A percentile compares a stretch with the other conserved stretches of the same genome.
Conservation (phyloP, 148 eudicot genomes). For the Nepenthes mirabilis region DNA sequence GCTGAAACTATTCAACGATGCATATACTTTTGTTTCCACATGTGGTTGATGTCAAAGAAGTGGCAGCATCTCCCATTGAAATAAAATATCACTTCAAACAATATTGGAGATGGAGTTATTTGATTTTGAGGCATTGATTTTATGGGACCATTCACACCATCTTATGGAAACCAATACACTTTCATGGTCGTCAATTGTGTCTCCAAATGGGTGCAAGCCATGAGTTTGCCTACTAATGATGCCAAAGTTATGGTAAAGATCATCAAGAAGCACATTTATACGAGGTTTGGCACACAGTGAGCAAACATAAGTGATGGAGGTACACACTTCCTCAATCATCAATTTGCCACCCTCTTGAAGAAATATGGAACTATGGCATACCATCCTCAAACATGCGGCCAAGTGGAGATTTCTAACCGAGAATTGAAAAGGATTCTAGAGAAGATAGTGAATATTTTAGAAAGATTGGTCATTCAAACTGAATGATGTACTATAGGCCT, state of each 20-base stretch:
- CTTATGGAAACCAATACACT: neutral
- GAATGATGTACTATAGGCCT: constrained; percentile 4
- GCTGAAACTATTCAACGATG: constrained; percentile 1
- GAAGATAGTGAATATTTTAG: neutral
- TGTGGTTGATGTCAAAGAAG: constrained; percentile 4
- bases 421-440: neutral
- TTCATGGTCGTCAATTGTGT: neutral
- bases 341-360: neutral
- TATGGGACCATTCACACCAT: neutral
- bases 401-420: neutral
- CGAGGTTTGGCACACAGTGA: constrained; percentile 8
- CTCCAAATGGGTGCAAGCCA: constrained; percentile 3
- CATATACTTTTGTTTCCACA: neutral
- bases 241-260: constrained; percentile 1
- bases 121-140: constrained; percentile 8
- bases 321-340: neutral
- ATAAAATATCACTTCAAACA: constrained; percentile 5
- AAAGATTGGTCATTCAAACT: neutral
- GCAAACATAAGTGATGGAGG: constrained; percentile 4
- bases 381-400: neutral
- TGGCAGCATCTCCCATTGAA: neutral
- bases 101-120: constrained; percentile 3
- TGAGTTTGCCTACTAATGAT: neutral
- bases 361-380: neutral
- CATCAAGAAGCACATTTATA: neutral